Evolutionary conservation across 2,329 filamentous ascomycete species (phyloP).

Genomic region (Pseudogymnoascus sp.): DNA sequence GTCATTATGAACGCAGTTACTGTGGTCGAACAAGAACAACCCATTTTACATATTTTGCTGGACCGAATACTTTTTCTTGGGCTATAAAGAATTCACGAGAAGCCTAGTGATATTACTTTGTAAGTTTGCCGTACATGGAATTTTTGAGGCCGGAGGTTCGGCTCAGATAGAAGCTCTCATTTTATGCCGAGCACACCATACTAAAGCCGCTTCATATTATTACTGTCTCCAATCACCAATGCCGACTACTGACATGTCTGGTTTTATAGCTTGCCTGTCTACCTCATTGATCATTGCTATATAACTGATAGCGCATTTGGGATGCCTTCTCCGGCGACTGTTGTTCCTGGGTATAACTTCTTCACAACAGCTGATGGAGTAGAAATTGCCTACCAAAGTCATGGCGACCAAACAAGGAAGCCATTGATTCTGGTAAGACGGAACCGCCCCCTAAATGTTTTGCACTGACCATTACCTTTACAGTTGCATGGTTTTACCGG

Average conservation of each 20-base stretch:
- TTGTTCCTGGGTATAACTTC: not conserved
- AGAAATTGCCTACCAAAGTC: not conserved
- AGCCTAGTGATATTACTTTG: not conserved
- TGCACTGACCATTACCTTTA: not conserved
- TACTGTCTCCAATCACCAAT: not conserved
- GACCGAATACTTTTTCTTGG: not conserved
- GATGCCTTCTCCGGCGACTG: not conserved
- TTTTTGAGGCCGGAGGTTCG: not conserved
- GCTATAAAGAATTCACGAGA: not conserved
- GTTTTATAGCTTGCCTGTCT: not conserved
- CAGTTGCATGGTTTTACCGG: slow-evolving; percentile 30
- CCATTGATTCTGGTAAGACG: slow-evolving; percentile 11
- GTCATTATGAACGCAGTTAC: not conserved
- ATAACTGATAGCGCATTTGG: not conserved
- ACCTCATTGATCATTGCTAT: too few relatives aligned
- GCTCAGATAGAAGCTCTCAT: not conserved
- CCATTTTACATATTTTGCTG: not conserved
- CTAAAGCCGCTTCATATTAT: not conserved
- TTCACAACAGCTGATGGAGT: not conserved
- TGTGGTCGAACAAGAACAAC: not conserved
- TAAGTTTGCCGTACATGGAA: not conserved
- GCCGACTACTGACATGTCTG: not conserved
- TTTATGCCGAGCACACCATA: not conserved
- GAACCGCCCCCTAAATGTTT: not conserved
- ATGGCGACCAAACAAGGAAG: not conserved